Percentiles rank a stretch among this genome's conserved stretches.
Conservation (phyloP, 805 yeast genomes). For the Clavispora fructus region DNA sequence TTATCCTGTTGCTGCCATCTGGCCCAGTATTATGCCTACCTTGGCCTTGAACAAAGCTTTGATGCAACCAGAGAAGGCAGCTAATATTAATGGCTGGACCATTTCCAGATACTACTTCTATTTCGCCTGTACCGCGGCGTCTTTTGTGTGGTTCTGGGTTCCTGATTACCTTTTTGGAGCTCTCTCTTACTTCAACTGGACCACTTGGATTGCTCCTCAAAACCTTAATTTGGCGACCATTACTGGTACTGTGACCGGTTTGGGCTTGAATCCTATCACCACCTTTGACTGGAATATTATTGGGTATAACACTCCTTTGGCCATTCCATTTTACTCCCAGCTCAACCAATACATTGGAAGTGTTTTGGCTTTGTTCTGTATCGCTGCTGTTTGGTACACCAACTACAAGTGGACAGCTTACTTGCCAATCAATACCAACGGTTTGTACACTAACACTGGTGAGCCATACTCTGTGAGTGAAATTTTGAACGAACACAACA, state of each 20-base stretch:
- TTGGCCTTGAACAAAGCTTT: slow-evolving; percentile 47
- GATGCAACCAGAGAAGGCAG: slow-evolving; percentile 24
- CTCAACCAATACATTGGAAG: slow-evolving; percentile 20
- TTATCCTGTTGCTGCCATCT: slow-evolving; percentile 22
- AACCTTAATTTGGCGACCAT: slow-evolving; percentile 43
- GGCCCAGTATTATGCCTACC: slow-evolving; percentile 35
- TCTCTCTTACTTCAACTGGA: slow-evolving; percentile 47
- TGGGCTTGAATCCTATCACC: slow-evolving; percentile 51
- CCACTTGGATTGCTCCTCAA: slow-evolving; percentile 52
- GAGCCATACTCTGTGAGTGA: slow-evolving; percentile 14
- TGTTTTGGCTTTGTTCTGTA: slow-evolving; percentile 18
- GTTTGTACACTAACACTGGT: slow-evolving; percentile 23
- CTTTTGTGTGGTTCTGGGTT: slow-evolving; percentile 42
- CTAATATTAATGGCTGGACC: slow-evolving; percentile 25
- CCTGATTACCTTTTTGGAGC: slow-evolving; percentile 41
- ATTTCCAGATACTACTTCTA: slow-evolving; percentile 30
- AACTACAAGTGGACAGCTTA: slow-evolving; percentile 26
- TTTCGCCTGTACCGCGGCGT: slow-evolving; percentile 17
- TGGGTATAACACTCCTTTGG: slow-evolving; percentile 24
- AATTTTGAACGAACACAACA: slow-evolving; percentile 10
- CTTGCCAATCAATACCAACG: slow-evolving; percentile 21
- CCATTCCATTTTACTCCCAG: slow-evolving; percentile 25
- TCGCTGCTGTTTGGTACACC: slow-evolving; percentile 24
- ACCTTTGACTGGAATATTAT: slow-evolving; percentile 49
- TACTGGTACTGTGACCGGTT: slow-evolving; percentile 43